A percentile compares a stretch with the other conserved stretches of the same genome.
phyloP scores from a whole-genome alignment of 352 stramenopile genomes.

The Phytopythium chamaehyphon region DNA sequence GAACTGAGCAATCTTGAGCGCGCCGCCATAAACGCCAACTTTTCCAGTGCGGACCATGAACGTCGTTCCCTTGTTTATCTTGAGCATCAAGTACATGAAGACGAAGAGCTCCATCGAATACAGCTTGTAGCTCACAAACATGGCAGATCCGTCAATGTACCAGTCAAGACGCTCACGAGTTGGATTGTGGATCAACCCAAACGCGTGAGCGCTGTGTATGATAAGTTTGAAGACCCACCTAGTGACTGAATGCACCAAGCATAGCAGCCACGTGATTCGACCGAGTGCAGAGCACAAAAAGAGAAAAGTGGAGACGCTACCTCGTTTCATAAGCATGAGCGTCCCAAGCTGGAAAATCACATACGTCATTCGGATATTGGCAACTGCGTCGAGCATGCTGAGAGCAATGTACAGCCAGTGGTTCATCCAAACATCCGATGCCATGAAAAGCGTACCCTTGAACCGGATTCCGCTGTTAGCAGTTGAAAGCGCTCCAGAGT shows the following conservation, averaged over 20 bases:
- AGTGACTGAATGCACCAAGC: slow-evolving; percentile 22
- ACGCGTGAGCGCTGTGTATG: slow-evolving; percentile 4
- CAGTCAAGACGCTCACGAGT: slow-evolving; percentile 7
- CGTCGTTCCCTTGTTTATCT: slow-evolving; percentile 12
- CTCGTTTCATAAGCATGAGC: slow-evolving; percentile 25
- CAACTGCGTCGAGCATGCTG: slow-evolving; percentile 30
- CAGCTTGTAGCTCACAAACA: slow-evolving; percentile 29
- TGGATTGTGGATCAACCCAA: slow-evolving; percentile 6
- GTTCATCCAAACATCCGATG: slow-evolving; percentile 39
- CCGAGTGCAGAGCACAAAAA: slow-evolving; percentile 28
- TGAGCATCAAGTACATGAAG: slow-evolving; percentile 16
- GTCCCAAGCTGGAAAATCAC: slow-evolving; percentile 24
- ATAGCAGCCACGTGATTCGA: slow-evolving; percentile 32
- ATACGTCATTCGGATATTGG: slow-evolving; percentile 27
- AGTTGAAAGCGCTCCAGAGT: not conserved
- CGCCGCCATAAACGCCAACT: slow-evolving; percentile 15
- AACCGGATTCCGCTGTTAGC: slow-evolving; percentile 10
- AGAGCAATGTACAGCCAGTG: slow-evolving; percentile 40
- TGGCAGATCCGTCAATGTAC: slow-evolving; percentile 17
- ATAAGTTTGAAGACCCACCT: slow-evolving; percentile 10
- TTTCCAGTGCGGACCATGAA: slow-evolving; percentile 17
- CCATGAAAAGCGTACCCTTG: slow-evolving; percentile 23
- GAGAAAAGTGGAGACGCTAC: slow-evolving; percentile 25
- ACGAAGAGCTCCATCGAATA: slow-evolving; percentile 20
- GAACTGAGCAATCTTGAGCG: slow-evolving; percentile 14